Evolutionary conservation across 768 basidiomycete genomes (phyloP).

Genomic region (Auriscalpium microsporum): DNA sequence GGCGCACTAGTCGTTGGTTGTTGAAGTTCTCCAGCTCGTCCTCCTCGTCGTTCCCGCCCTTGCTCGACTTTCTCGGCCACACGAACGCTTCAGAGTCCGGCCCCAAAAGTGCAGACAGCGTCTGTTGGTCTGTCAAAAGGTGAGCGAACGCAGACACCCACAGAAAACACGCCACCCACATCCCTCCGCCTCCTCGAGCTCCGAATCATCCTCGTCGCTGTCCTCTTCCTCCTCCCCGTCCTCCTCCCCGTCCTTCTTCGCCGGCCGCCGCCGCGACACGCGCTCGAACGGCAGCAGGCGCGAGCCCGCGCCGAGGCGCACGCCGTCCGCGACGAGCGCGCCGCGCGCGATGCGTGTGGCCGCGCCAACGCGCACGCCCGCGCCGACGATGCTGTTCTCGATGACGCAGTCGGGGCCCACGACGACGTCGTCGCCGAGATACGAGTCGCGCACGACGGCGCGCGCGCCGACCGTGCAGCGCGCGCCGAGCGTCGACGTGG

Average conservation of each 20-base stretch:
- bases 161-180: constrained; percentile 31
- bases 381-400: constrained; percentile 73
- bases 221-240: constrained; percentile 38
- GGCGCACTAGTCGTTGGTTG: constrained; percentile 67
- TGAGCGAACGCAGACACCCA: not conserved
- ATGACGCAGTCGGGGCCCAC: constrained; percentile 69
- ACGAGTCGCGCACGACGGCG: constrained; percentile 63
- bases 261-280: constrained; percentile 47
- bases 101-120: constrained; percentile 46
- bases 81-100: constrained; percentile 65
- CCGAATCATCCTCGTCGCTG: constrained; percentile 53
- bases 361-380: constrained; percentile 63
- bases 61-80: constrained; percentile 57
- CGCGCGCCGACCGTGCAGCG: constrained; percentile 66
- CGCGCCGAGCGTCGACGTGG: constrained; percentile 70
- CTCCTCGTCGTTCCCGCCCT: constrained; percentile 56
- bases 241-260: constrained; percentile 27
- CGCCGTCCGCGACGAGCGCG: constrained; percentile 75
- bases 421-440: constrained; percentile 71
- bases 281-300: constrained; percentile 60
- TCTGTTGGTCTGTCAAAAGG: constrained; percentile 37
- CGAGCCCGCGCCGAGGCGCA: constrained; percentile 69
- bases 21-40: constrained; percentile 52
- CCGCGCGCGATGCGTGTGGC: constrained; percentile 62
- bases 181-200: constrained; percentile 59